Base-by-base conservation (phyloP, 352 stramenopile genomes). In the Globisporangium cederbergense region DNA sequence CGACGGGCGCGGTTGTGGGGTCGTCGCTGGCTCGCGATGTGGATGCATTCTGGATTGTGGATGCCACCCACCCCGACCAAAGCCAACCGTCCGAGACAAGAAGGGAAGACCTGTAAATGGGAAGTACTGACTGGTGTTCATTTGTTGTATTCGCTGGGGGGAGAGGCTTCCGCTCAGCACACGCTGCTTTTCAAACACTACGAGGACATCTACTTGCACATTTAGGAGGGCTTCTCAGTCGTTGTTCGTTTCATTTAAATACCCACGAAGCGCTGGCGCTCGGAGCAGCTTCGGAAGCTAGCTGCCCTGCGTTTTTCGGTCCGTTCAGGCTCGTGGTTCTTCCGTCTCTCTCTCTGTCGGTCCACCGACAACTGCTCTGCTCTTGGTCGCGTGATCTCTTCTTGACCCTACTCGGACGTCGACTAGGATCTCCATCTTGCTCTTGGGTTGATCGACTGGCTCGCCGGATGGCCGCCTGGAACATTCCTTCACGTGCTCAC, bases 161-260 rank as follows among this genome's bases (percentile, higher is more conserved):
- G 7, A 43, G 22, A 1, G 22, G 22, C 22, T 14, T 43, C 10
- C 38, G 10, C 38, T 43, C 38, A 43, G 38, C 38, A 10, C 38
- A 46, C 40, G 10, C 40, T n/a, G 40, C 2, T 57, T 8, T 57
- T 16, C 16, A 57, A 20, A 57, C 50, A 28, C 51, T 40, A 57
- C 51, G 10, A 20, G 16, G 18, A 57, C 51, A 43, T 42, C 51
- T 22, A 57, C 28, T 47, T 60, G 36, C 53, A 38, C 54, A 60
- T 36, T 20, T 46, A 46, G 11, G 14, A 25, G 22, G 22, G 22
- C 22, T 25, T 46, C 40, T 46, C 40, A n/a, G 11, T 46, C n/a
- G 9, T 5, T 16, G 5, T 13, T 46, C 40, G 40, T 14, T 46
- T 46, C 40, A n/a, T 16, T 46, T 46, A 46, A 46, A 46, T 46